phyloP scores from a whole-genome alignment of 75 land plant species.

The Larix kaempferi region DNA sequence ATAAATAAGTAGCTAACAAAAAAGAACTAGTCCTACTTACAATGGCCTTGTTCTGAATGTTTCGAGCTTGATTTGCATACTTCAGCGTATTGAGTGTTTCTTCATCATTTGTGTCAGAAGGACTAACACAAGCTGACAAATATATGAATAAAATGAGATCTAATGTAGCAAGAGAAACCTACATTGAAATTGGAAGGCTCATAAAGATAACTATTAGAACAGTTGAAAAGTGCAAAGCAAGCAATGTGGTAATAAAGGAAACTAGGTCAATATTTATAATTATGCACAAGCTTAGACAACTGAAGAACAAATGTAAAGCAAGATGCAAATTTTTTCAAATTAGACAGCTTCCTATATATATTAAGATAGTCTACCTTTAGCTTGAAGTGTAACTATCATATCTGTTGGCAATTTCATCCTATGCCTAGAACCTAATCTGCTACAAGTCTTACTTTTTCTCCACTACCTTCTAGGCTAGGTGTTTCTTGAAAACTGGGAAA shows the following conservation, averaged over 20 bases:
- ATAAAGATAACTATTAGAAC: not conserved
- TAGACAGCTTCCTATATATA: too few relatives aligned
- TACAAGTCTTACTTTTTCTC: too few relatives aligned
- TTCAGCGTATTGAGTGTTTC: conserved; percentile 96
- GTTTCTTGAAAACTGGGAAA: too few relatives aligned
- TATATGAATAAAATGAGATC: not conserved
- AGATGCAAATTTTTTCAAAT: too few relatives aligned
- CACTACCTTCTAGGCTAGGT: too few relatives aligned
- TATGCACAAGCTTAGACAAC: too few relatives aligned
- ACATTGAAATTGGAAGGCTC: not conserved
- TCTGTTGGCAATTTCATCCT: too few relatives aligned
- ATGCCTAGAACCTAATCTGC: too few relatives aligned
- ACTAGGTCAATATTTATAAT: too few relatives aligned
- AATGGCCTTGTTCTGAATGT: conserved; percentile 95
- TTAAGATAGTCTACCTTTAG: too few relatives aligned
- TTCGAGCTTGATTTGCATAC: conserved; percentile 98
- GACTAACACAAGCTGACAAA: conserved; percentile 89
- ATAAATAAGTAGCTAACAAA: not conserved
- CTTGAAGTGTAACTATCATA: too few relatives aligned
- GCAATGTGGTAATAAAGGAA: not conserved
- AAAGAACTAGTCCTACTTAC: conserved; percentile 46
- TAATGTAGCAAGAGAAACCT: not conserved
- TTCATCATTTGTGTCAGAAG: conserved; percentile 98
- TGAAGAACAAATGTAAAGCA: too few relatives aligned
- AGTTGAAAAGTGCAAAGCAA: not conserved